phyloP scores from a whole-genome alignment of 768 basidiomycete species.

The Grammothele lineata region DNA sequence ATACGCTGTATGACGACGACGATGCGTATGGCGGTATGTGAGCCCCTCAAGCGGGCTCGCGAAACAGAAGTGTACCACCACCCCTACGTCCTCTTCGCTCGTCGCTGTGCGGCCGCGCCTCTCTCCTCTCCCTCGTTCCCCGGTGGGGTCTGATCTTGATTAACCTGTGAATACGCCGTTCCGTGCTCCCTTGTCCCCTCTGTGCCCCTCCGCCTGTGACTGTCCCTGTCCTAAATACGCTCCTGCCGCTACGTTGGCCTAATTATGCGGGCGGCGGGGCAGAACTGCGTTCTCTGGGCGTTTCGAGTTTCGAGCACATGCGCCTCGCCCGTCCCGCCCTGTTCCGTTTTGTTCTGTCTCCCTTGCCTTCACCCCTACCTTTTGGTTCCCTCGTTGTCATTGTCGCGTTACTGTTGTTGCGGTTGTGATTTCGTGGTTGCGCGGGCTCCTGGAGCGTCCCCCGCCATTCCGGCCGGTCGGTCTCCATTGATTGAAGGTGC shows the following conservation, averaged over 20 bases:
- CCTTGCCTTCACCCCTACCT: too few species aligned
- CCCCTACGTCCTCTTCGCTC: too few species aligned
- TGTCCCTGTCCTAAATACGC: too few species aligned
- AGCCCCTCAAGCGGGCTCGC: constrained; percentile 7
- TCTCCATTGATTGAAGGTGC: too few species aligned
- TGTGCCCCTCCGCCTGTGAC: too few species aligned
- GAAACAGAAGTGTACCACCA: constrained; percentile 6
- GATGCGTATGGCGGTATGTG: constrained; percentile 72
- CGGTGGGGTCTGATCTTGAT: background rate
- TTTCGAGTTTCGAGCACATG: constrained; percentile 15
- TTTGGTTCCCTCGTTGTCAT: too few species aligned
- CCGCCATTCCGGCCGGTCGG: too few species aligned
- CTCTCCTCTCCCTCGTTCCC: background rate
- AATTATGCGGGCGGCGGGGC: constrained; percentile 18
- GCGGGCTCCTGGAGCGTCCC: too few species aligned
- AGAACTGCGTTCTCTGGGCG: constrained; percentile 25
- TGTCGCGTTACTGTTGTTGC: too few species aligned
- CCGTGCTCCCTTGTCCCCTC: constrained; percentile 5
- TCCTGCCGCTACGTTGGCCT: too few species aligned
- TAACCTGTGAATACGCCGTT: background rate
- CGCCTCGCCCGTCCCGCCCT: constrained; percentile 11
- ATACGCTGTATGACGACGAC: constrained; percentile 52
- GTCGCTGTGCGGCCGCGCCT: background rate
- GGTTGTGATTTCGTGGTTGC: too few species aligned
- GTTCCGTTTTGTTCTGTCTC: background rate